Conservation (phyloP, 208 protist species). For the Leishmania braziliensis region DNA sequence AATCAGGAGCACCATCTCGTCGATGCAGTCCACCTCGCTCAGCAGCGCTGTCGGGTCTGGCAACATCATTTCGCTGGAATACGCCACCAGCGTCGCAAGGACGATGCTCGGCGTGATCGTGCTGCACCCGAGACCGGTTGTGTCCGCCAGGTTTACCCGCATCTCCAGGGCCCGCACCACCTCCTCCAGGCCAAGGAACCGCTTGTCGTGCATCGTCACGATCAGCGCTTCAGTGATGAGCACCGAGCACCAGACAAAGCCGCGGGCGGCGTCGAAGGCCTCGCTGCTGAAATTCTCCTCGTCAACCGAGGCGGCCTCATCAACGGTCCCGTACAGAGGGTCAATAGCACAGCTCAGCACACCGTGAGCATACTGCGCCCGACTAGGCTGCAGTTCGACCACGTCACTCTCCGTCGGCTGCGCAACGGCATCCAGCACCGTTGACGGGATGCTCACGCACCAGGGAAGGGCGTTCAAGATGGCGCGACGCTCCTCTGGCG, state of each 20-base stretch:
- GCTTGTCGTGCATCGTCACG: conserved; percentile 64
- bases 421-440: conserved; percentile 55
- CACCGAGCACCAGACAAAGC: conserved; percentile 63
- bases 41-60: conserved; percentile 73
- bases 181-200: conserved; percentile 62
- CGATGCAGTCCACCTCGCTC: conserved; percentile 82
- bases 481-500: conserved; percentile 34
- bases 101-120: conserved; percentile 30
- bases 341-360: conserved; percentile 54
- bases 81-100: conserved; percentile 61
- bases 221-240: conserved; percentile 51
- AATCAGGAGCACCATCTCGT: conserved; percentile 90
- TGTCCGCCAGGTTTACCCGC: conserved; percentile 21
- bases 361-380: conserved; percentile 51
- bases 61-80: conserved; percentile 67
- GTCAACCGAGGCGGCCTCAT: conserved; percentile 12
- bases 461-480: conserved; percentile 39
- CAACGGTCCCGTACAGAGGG: conserved; percentile 25
- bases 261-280: conserved; percentile 36
- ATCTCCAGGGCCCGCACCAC: conserved; percentile 45
- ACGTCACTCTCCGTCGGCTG: conserved; percentile 59
- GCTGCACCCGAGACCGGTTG: conserved; percentile 6
- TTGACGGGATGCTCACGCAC: conserved; percentile 36
- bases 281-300: conserved; percentile 31
- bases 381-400: conserved; percentile 58